Base-by-base conservation (phyloP, 768 basidiomycete species). In the Podaxis carcinomalis region DNA sequence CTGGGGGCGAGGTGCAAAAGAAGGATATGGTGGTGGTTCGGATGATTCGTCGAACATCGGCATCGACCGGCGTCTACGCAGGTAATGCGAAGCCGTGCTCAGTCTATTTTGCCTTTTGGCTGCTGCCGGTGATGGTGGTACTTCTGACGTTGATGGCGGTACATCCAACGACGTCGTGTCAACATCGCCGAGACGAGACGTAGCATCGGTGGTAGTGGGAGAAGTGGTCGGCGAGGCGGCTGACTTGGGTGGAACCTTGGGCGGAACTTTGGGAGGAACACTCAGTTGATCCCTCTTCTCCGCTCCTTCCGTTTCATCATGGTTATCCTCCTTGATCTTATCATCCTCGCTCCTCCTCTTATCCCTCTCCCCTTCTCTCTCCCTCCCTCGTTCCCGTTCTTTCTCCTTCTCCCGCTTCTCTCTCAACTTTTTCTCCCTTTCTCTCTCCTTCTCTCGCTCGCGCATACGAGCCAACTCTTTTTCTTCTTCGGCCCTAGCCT, bases 11-110 rank as follows among this genome's bases (percentile, higher is more conserved):
- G 68, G 72, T 25, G 66, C 65, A 53, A 75, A 75, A 7, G 68
- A 67, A 16, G 87, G 87, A 66, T 90, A 91, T 0, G 90, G 88
- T 1, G 90, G 90, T 16, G 90, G 90, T 25, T 78, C 76, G 13
- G 80, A 73, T 3, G 82, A 57, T n/a, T 69, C 78, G 51, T 75
- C 83, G 69, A 85, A 89, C 40, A 80, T 87, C 1, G 89, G 90
- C 80, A 91, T 82, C 36, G 90, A 92, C 19, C 84, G 80, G 32
- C 82, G 80, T n/a, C 86, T 78, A 32, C 83, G 81, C 19, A 87
- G 69, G 62, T 77, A 75, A 21, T 69, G 66, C 9, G 74, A 69
- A 64, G 74, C 69, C 67, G 70, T 66, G 59, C 73, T 73, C 16
- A 71, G 57, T 35, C 74, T 74, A 47, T 68, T 67, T 47, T 56